Evolutionary conservation across 352 stramenopile species (phyloP).

Genomic region (Globisporangium takayamanum): DNA sequence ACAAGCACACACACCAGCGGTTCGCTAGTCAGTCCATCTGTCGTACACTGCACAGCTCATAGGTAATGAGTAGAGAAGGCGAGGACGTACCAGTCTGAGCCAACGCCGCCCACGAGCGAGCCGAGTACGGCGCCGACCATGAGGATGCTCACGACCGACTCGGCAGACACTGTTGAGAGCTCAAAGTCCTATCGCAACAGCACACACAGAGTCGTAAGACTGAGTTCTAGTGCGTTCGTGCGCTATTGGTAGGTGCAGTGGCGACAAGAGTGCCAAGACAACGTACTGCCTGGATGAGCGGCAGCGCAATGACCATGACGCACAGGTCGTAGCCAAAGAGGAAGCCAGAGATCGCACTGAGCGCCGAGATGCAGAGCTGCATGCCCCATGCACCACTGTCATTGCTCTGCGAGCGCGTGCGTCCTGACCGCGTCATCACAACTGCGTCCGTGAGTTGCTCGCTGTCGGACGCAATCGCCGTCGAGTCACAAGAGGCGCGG

Average conservation of each 20-base stretch:
- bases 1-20: neutral
- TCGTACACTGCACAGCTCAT: too few relatives aligned
- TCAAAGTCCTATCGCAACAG: conserved; percentile 28
- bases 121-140: conserved; percentile 66
- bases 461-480: conserved; percentile 2
- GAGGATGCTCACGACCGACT: conserved; percentile 58
- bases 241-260: neutral
- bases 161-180: conserved; percentile 38
- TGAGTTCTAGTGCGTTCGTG: neutral
- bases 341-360: conserved; percentile 66
- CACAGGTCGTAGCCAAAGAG: conserved; percentile 74
- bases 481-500: neutral
- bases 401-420: neutral
- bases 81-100: conserved; percentile 37
- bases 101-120: conserved; percentile 43
- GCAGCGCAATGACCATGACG: conserved; percentile 67
- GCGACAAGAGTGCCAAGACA: neutral
- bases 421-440: neutral
- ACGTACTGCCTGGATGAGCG: conserved; percentile 47
- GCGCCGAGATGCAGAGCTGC: conserved; percentile 44
- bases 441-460: neutral
- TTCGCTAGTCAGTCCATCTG: neutral
- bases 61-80: neutral
- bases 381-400: conserved; percentile 9
- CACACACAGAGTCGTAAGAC: neutral